Base-by-base conservation (phyloP, 208 protist genomes). In the Spongospora subterranea region DNA sequence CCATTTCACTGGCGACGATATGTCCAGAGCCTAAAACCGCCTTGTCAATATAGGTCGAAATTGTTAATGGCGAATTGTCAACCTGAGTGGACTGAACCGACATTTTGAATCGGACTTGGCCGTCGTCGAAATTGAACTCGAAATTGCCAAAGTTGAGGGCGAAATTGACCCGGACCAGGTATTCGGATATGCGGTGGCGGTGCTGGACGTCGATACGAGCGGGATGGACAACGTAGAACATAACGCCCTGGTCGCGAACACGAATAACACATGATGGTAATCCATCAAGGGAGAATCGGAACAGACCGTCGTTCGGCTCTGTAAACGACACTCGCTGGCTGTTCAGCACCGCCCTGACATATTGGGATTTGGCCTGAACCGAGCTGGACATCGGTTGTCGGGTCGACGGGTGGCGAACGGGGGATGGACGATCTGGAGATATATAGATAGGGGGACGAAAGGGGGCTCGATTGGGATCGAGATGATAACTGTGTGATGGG, bases 71-170 rank as follows among this genome's bases (percentile, higher is more conserved):
- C 6, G 6, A 6, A 82, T 6, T 35, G 35, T 35, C 40, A 43
- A 82, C 71, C 71, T 82, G 71, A 82, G 71, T 43, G 13, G 71
- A 6, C n/a, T 82, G 71, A 82, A 82, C 71, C n/a, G 71, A 82
- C 71, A 82, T 82, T n/a, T 82, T 82, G 71, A 82, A 82, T 35
- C 71, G 6, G n/a, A 82, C 40, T 43, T 82, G 71, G 17, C 71
- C 71, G n/a, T 82, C 71, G 35, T 35, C 71, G 17, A 82, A 82
- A n/a, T 82, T 82, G n/a, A 82, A 82, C n/a, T 82, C 71, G 71
- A 82, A 82, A 43, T 82, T 82, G 17, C 71, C 71, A 82, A 82
- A 82, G 71, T 82, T 82, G 11, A 82, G n/a, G 6, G 71, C 71
- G 71, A 82, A 82, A 43, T 82, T 82, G 17, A 82, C 71, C 71